Evolutionary conservation across 169 alveolate species (phyloP).

Genomic region (Plasmodium ovale): DNA sequence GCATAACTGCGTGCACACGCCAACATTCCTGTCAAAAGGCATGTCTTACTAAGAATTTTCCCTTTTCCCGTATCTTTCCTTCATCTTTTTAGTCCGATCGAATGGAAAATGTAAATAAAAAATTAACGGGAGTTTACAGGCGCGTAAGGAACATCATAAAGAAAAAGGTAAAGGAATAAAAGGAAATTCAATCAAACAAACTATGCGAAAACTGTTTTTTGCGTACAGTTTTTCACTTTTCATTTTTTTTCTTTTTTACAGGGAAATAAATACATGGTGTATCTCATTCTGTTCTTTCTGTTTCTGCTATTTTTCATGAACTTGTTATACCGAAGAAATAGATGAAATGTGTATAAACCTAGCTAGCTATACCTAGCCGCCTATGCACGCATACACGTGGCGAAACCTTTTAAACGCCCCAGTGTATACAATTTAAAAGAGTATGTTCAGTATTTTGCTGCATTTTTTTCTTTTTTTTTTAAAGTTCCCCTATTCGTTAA

Average conservation of each 20-base stretch:
- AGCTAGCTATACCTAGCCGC: neutral
- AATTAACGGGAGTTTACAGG: slow-evolving; percentile 60
- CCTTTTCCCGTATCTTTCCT: neutral
- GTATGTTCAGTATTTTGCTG: neutral
- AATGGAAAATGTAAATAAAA: slow-evolving; percentile 64
- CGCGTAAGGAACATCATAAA: slow-evolving; percentile 61
- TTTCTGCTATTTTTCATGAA: slow-evolving; percentile 62
- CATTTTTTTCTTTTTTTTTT: neutral
- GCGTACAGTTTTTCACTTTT: neutral
- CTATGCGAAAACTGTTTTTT: neutral
- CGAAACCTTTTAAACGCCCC: neutral
- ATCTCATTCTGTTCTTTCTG: slow-evolving; percentile 59
- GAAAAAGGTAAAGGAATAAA: slow-evolving; percentile 45
- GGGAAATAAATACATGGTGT: slow-evolving; percentile 72
- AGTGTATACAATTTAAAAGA: neutral
- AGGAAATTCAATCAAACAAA: neutral
- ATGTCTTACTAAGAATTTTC: too few species aligned
- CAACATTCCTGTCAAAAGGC: too few species aligned
- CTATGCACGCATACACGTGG: neutral
- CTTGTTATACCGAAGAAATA: slow-evolving; percentile 59
- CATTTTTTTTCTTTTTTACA: slow-evolving; percentile 31
- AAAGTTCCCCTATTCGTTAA: neutral
- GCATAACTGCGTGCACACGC: too few species aligned
- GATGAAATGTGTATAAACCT: neutral
- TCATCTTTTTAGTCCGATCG: slow-evolving; percentile 33